Conservation (phyloP, 2,329 filamentous ascomycete genomes). For the Pseudogymnoascus pannorum region DNA sequence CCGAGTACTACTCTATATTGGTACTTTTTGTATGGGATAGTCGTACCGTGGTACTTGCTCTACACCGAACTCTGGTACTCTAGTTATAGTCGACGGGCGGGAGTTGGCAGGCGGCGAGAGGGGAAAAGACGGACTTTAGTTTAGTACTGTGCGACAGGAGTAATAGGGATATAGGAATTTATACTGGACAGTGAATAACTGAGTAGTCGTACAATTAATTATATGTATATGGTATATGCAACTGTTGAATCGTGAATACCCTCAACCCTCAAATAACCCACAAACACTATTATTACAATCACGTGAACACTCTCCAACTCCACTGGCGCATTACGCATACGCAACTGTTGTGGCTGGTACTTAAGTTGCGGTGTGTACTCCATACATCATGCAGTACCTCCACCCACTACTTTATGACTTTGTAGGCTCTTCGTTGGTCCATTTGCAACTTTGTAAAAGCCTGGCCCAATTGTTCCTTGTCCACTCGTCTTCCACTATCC, state of each 20-base stretch:
- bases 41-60: background rate
- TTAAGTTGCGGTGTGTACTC: conserved; percentile 1
- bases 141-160: background rate
- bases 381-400: background rate
- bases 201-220: background rate
- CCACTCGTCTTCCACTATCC: background rate
- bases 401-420: background rate
- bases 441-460: too few relatives aligned
- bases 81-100: background rate
- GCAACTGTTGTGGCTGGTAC: background rate
- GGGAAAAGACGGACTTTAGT: background rate
- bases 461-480: background rate
- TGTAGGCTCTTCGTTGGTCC: background rate
- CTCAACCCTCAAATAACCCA: background rate
- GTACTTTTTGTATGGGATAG: background rate
- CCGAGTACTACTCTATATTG: too few relatives aligned
- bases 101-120: background rate
- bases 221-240: too few relatives aligned
- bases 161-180: too few relatives aligned
- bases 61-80: background rate
- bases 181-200: too few relatives aligned
- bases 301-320: background rate
- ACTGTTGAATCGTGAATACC: background rate
- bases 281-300: background rate
- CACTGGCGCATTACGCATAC: background rate